Conservation (phyloP, 257 asterid species). For the Nicotiana sylvestris region DNA sequence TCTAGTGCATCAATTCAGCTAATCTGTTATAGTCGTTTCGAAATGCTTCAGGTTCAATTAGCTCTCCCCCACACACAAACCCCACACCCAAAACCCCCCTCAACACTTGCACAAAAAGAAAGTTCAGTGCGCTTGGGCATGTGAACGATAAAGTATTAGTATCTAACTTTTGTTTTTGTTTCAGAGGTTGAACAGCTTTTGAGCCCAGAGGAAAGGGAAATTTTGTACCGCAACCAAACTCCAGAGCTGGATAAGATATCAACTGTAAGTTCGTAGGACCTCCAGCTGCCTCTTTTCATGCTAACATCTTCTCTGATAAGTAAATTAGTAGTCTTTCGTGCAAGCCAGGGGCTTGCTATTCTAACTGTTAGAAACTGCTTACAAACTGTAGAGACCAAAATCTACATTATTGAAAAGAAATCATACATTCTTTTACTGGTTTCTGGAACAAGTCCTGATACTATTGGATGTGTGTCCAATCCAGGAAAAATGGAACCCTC, state of each 20-base stretch:
- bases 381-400: not conserved
- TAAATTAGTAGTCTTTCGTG: not conserved
- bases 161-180: not conserved
- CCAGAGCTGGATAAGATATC: conserved; percentile 55
- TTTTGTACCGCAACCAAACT: conserved; percentile 50
- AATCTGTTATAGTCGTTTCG: not conserved
- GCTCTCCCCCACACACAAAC: not conserved
- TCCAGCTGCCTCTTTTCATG: not conserved
- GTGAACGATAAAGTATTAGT: not conserved
- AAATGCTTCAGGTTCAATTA: not conserved
- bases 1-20: not conserved
- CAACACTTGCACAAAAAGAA: not conserved
- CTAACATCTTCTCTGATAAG: not conserved
- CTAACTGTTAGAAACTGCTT: not conserved
- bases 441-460: not conserved
- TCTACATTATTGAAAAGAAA: not conserved
- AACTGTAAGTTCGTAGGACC: conserved; percentile 44
- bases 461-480: conserved; percentile 4
- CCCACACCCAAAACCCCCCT: not conserved
- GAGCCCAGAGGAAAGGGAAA: conserved; percentile 68
- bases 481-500: conserved; percentile 81
- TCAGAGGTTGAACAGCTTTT: conserved; percentile 80
- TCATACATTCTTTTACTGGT: not conserved
- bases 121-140: not conserved
- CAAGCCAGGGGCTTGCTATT: not conserved